These are phyloP conservation scores for Scutellaria galericulata DNA, from an alignment of 257 asterid species.

Conservation along the genomic window DNA sequence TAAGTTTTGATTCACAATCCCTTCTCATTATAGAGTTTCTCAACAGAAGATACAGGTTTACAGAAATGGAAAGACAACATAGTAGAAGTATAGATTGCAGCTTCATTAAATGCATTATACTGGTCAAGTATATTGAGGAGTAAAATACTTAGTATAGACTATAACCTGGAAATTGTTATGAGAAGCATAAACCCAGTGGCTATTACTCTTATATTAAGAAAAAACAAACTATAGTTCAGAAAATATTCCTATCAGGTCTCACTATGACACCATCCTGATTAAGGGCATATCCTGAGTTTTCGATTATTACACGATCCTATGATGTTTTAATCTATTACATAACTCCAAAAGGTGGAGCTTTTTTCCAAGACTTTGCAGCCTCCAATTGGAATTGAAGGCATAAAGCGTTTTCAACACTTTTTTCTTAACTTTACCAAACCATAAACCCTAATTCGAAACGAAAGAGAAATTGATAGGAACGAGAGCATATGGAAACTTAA, in stretches of 20 bases:
- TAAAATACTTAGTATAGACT: neutral
- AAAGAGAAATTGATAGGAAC: neutral
- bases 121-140: neutral
- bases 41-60: conserved; percentile 10
- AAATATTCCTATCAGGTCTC: neutral
- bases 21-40: conserved; percentile 9
- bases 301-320: neutral
- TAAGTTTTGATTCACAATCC: conserved; percentile 23
- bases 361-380: conserved; percentile 10
- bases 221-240: neutral
- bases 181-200: no score
- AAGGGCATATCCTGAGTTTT: conserved; percentile 11
- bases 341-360: conserved; percentile 19
- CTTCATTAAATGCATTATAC: conserved; percentile 14
- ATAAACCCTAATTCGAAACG: conserved; percentile 33
- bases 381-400: conserved; percentile 21
- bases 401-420: conserved; percentile 27
- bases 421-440: conserved; percentile 32
- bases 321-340: neutral
- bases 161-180: no score
- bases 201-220: neutral
- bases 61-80: conserved; percentile 1
- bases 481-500: conserved; percentile 37
- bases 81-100: conserved; percentile 1
- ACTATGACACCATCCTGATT: neutral